These are phyloP conservation scores for Capsella rubella DNA, from an alignment of 441 rosid species.

Conservation along the genomic window DNA sequence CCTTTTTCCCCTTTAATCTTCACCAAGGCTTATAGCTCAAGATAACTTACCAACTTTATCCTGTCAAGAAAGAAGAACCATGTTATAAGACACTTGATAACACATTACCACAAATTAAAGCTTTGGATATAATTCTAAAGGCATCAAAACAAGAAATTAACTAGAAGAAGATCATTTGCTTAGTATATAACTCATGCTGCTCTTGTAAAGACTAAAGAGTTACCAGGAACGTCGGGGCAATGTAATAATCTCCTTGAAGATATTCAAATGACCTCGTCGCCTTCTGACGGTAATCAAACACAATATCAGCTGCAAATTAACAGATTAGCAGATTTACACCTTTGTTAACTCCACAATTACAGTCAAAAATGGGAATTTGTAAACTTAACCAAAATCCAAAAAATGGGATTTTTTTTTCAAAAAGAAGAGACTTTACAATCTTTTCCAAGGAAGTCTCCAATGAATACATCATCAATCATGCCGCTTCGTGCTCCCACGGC, in stretches of 20 bases:
- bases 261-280: conserved; percentile 89
- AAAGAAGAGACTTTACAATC: conserved; percentile 59
- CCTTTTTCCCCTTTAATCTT: conserved; percentile 30
- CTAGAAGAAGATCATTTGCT: not conserved
- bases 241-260: conserved; percentile 92
- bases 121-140: not conserved
- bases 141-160: not conserved
- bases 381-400: not conserved
- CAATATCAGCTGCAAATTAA: conserved; percentile 78
- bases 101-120: not conserved
- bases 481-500: conserved; percentile 89
- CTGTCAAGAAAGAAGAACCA: conserved; percentile 50
- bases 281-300: conserved; percentile 93
- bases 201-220: not conserved
- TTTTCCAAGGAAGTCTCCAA: conserved; percentile 83
- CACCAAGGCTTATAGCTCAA: conserved; percentile 44
- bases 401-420: not conserved
- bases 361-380: not conserved
- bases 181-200: not conserved
- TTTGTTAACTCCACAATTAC: conserved; percentile 5
- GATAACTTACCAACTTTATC: conserved; percentile 93
- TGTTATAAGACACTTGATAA: not conserved
- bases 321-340: not conserved
- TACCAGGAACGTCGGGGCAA: conserved; percentile 88
- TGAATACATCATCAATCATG: conserved; percentile 78